These are phyloP conservation scores for Rhodotorula graminis DNA, from an alignment of 768 basidiomycete genomes.

Conservation along the genomic window DNA sequence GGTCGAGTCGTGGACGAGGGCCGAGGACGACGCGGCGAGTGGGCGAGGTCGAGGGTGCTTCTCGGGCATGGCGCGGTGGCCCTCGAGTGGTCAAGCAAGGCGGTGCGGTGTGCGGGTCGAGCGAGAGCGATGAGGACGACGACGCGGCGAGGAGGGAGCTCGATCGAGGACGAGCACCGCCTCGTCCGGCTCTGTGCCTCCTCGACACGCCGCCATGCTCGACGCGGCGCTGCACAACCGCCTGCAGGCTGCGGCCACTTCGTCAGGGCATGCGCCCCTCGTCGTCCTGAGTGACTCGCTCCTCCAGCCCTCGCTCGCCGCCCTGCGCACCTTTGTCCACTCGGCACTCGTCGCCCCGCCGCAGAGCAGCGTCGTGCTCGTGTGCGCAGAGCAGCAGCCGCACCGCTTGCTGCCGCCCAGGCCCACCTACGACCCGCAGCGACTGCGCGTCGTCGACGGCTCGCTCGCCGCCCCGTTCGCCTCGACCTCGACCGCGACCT, in stretches of 20 bases:
- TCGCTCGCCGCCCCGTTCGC: slow-evolving; percentile 1
- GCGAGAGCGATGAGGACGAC: too few species aligned
- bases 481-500: neutral
- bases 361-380: too few species aligned
- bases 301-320: slow-evolving; percentile 27
- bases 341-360: neutral
- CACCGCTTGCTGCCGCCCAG: neutral
- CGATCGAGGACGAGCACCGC: neutral
- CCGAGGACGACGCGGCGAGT: neutral
- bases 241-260: neutral
- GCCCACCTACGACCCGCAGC: neutral
- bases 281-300: slow-evolving; percentile 35
- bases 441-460: slow-evolving; percentile 12
- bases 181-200: neutral
- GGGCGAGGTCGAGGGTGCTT: neutral
- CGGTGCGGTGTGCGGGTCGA: too few species aligned
- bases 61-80: neutral
- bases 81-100: too few species aligned
- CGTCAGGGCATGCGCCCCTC: neutral
- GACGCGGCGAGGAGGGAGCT: too few species aligned
- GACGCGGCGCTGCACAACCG: slow-evolving; percentile 3
- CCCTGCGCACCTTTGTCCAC: slow-evolving; percentile 26
- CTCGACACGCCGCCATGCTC: neutral
- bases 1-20: neutral
- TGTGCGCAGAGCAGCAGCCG: neutral